phyloP scores from a whole-genome alignment of 495 filamentous ascomycete genomes.

The Xanthoparmelia taractica region DNA sequence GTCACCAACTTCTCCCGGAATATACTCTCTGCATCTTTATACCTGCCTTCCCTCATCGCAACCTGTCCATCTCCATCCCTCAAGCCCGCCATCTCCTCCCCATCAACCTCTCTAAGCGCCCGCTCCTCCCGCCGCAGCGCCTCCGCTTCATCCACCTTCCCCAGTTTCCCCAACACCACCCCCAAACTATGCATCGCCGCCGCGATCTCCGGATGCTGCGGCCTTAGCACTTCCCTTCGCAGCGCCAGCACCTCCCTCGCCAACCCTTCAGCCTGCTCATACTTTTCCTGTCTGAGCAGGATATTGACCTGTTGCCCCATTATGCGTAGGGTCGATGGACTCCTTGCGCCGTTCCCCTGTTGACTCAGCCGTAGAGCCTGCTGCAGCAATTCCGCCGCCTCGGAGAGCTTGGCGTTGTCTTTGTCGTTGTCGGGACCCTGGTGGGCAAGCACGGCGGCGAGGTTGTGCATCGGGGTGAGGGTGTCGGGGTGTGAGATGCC shows the following conservation, averaged over 20 bases:
- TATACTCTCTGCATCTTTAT: not conserved
- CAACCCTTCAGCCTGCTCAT: not conserved
- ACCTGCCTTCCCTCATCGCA: constrained; percentile 2
- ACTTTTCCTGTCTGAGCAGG: constrained; percentile 1
- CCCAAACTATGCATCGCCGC: not conserved
- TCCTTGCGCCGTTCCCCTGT: not conserved
- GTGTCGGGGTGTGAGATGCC: not conserved
- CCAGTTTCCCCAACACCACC: not conserved
- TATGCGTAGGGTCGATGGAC: not conserved
- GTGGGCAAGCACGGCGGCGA: not conserved
- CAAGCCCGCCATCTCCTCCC: constrained; percentile 3
- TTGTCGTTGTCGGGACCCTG: not conserved
- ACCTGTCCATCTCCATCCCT: not conserved
- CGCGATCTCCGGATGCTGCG: constrained; percentile 6
- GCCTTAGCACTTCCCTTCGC: not conserved
- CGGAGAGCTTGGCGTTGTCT: constrained; percentile 3
- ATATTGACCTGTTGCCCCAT: constrained; percentile 1
- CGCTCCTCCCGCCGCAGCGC: constrained; percentile 6
- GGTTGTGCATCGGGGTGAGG: constrained; percentile 1
- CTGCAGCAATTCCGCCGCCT: constrained; percentile 3
- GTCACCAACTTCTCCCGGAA: not conserved
- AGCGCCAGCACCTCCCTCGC: constrained; percentile 2
- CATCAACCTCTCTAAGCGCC: not conserved
- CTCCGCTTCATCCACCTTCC: constrained; percentile 3
- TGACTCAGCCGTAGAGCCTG: not conserved